Conservation (phyloP, 495 filamentous ascomycete species). For the Aspergillus avenaceus region DNA sequence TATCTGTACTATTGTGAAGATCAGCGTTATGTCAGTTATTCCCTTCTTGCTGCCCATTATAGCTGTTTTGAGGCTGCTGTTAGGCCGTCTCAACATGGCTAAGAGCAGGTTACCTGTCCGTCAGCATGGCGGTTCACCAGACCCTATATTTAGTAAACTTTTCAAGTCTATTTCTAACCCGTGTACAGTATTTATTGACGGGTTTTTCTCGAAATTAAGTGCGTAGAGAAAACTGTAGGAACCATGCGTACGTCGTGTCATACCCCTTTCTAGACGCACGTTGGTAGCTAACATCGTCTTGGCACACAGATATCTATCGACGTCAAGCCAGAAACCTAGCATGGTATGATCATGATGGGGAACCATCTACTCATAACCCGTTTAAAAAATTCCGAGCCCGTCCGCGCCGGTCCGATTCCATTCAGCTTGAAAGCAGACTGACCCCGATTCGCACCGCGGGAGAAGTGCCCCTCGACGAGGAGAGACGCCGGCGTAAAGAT, state of each 20-base stretch:
- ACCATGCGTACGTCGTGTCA: neutral
- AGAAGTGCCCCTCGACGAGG: slow-evolving; percentile 24
- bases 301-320: slow-evolving; percentile 40
- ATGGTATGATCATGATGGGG: slow-evolving; percentile 45
- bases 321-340: slow-evolving; percentile 40
- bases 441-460: slow-evolving; percentile 17
- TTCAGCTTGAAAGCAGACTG: slow-evolving; percentile 28
- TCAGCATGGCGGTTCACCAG: neutral
- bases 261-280: neutral
- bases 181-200: neutral
- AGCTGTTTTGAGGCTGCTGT: neutral
- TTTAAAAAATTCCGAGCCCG: slow-evolving; percentile 41
- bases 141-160: neutral
- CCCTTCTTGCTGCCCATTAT: neutral
- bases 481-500: slow-evolving; percentile 22
- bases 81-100: neutral
- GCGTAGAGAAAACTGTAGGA: neutral
- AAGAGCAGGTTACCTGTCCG: neutral
- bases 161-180: neutral
- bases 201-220: neutral
- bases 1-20: neutral
- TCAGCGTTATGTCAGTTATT: neutral
- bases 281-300: neutral
- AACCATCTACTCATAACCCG: slow-evolving; percentile 42
- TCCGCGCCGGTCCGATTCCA: slow-evolving; percentile 27